A percentile compares a stretch with the other conserved stretches of the same genome.
Evolutionary conservation across 1,139 yeast species (phyloP).

Genomic region (Geotrichum macrosporum): DNA sequence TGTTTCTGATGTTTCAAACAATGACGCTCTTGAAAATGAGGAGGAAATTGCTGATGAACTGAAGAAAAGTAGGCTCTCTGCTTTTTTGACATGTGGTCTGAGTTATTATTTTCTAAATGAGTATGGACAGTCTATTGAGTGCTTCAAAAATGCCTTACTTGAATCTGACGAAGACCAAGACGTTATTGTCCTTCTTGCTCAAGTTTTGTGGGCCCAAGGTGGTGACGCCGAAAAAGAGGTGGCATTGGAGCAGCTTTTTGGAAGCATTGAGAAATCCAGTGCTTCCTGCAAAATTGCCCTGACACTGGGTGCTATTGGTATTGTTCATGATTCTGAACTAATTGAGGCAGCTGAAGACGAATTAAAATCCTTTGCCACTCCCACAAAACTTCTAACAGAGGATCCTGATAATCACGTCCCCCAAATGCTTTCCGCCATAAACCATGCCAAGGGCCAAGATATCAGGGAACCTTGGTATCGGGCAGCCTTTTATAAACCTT

Average conservation of each 20-base stretch:
- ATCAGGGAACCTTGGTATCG: conserved; percentile 53
- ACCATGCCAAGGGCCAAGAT: conserved; percentile 24
- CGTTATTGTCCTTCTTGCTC: conserved; percentile 69
- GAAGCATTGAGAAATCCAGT: conserved; percentile 59
- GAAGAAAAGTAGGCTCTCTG: conserved; percentile 45
- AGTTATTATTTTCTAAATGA: conserved; percentile 58
- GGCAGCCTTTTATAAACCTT: conserved; percentile 70
- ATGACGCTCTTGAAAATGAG: conserved; percentile 38
- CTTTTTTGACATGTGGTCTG: conserved; percentile 66
- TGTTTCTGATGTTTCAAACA: conserved; percentile 50
- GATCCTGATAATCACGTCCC: conserved; percentile 44
- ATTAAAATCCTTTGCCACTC: conserved; percentile 49
- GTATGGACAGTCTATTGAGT: conserved; percentile 61
- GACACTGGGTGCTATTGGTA: conserved; percentile 74
- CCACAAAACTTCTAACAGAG: conserved; percentile 50
- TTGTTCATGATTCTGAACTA: conserved; percentile 59
- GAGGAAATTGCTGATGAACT: conserved; percentile 27
- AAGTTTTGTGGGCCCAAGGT: conserved; percentile 70
- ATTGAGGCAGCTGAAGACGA: conserved; percentile 65
- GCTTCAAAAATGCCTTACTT: conserved; percentile 59
- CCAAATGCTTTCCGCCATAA: conserved; percentile 49
- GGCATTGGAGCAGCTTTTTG: conserved; percentile 52
- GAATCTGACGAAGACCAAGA: conserved; percentile 53
- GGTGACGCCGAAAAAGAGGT: conserved; percentile 73
- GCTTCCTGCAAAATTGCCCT: conserved; percentile 57